phyloP scores from a whole-genome alignment of 2,329 filamentous ascomycete species.

The Myotisia sp. region DNA sequence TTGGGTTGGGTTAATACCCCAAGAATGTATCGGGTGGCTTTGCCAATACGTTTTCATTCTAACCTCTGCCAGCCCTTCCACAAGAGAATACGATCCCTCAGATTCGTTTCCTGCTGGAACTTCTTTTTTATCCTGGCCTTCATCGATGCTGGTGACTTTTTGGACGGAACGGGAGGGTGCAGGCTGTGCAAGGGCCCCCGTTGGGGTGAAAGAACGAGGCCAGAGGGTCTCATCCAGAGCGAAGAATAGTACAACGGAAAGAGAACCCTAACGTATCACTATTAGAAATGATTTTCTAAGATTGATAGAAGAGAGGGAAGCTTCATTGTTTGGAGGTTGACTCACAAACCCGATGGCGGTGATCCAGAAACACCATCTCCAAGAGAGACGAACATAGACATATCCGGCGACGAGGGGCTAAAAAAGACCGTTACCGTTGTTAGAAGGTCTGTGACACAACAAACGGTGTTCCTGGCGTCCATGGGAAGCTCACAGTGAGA shows the following conservation, averaged over 20 bases:
- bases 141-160: too few relatives aligned
- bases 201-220: neutral
- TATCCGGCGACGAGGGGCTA: neutral
- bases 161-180: too few relatives aligned
- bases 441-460: neutral
- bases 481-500: neutral
- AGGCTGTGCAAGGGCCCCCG: too few relatives aligned
- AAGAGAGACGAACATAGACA: neutral
- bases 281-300: neutral
- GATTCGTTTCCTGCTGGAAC: neutral
- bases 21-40: neutral
- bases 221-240: neutral
- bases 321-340: neutral
- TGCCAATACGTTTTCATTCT: neutral
- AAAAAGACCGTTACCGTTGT: neutral
- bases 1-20: neutral
- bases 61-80: neutral
- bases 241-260: neutral
- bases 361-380: slow-evolving; percentile 2
- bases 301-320: neutral
- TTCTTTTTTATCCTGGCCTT: too few relatives aligned
- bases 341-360: slow-evolving; percentile 2
- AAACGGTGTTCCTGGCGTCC: too few relatives aligned
- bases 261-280: neutral
- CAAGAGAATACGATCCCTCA: neutral